These are phyloP conservation scores for Mangifera indica DNA, from an alignment of 345 rosid species.

Conservation along the genomic window DNA sequence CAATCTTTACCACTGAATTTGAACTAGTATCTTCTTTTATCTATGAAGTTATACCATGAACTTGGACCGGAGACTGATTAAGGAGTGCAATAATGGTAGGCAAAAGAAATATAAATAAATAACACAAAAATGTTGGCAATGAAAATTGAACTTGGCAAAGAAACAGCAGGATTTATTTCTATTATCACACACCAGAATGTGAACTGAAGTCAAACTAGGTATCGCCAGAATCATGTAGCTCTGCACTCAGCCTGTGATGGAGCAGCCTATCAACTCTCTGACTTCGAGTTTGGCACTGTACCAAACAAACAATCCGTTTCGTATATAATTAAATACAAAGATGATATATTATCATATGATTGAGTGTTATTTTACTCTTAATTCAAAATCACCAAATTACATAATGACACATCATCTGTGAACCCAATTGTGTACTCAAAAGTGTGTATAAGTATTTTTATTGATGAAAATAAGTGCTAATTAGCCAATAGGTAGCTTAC, in stretches of 20 bases:
- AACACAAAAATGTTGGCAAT: background rate
- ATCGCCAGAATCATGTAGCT: slow-evolving; percentile 38
- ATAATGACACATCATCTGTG: no score
- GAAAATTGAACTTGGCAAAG: background rate
- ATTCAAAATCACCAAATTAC: no score
- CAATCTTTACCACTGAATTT: background rate
- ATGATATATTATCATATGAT: no score
- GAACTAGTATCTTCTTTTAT: background rate
- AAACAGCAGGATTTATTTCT: background rate
- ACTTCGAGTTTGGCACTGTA: slow-evolving; percentile 79
- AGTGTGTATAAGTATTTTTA: slow-evolving; percentile 9
- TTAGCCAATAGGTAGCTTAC: slow-evolving; percentile 9
- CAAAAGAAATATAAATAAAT: background rate
- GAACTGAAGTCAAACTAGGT: slow-evolving; percentile 18
- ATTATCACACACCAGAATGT: slow-evolving; percentile 16
- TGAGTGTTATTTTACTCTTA: no score
- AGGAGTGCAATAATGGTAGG: no score
- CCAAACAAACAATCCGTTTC: slow-evolving; percentile 19
- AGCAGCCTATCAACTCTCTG: slow-evolving; percentile 87
- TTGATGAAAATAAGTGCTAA: background rate
- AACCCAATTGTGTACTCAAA: no score
- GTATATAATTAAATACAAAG: no score
- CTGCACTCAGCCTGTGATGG: slow-evolving; percentile 81
- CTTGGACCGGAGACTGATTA: background rate
- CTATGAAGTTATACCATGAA: no score